Percentiles rank a stretch among this genome's conserved stretches.
phyloP scores from a whole-genome alignment of 768 basidiomycete genomes.

The Heimioporus sp. region DNA sequence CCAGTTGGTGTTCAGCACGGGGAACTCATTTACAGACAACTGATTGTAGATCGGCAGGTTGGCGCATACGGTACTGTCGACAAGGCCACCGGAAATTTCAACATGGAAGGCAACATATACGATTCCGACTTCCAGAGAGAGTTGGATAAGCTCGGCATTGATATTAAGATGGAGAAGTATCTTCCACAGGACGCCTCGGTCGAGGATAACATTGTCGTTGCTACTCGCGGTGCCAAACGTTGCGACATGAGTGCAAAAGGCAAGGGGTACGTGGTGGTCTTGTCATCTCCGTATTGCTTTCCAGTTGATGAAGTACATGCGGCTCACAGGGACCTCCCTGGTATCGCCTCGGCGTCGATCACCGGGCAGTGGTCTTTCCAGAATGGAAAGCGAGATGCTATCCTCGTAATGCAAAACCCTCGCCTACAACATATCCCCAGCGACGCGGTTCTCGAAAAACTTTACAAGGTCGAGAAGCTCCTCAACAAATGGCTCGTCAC shows the following conservation, averaged over 20 bases:
- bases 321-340: slow-evolving; percentile 8
- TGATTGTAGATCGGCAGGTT: slow-evolving; percentile 25
- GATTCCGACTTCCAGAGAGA: slow-evolving; percentile 20
- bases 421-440: slow-evolving; percentile 19
- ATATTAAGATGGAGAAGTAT: slow-evolving; percentile 14
- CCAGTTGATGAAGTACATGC: not conserved
- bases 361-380: slow-evolving; percentile 33
- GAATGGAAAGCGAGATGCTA: slow-evolving; percentile 25
- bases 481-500: slow-evolving; percentile 33
- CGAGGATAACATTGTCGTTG: slow-evolving; percentile 25
- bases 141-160: slow-evolving; percentile 12
- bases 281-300: not conserved
- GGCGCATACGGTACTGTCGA: slow-evolving; percentile 35
- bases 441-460: slow-evolving; percentile 19
- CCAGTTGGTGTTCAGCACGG: slow-evolving; percentile 15
- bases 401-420: slow-evolving; percentile 33
- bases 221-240: slow-evolving; percentile 18
- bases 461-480: slow-evolving; percentile 27
- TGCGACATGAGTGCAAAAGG: slow-evolving; percentile 10
- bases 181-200: slow-evolving; percentile 13
- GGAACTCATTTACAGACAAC: not conserved
- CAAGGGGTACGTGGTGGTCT: slow-evolving; percentile 13
- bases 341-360: slow-evolving; percentile 24
- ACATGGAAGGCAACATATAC: slow-evolving; percentile 35
- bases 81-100: slow-evolving; percentile 28